Percentiles rank a stretch among this genome's conserved stretches.
Conservation (phyloP, 2,329 filamentous ascomycete genomes). For the Penicillium sp. region DNA sequence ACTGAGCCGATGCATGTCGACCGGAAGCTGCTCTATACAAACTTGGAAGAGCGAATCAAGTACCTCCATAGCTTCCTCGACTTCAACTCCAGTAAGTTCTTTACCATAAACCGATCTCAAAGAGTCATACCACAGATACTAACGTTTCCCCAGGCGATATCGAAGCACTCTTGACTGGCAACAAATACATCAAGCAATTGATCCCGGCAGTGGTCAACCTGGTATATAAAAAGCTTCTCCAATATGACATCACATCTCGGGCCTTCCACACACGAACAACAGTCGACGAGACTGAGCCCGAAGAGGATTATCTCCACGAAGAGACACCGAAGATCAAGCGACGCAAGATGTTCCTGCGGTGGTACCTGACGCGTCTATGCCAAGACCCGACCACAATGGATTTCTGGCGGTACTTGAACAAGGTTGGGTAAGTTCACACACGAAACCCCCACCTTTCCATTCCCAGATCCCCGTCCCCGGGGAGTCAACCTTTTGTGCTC, state of each 20-base stretch:
- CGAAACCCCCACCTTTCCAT: too few species aligned
- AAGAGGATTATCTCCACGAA: constrained; percentile 64
- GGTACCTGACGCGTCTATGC: constrained; percentile 72
- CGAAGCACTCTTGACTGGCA: constrained; percentile 65
- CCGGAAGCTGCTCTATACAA: constrained; percentile 69
- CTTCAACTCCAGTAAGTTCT: constrained; percentile 64
- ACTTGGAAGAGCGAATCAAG: constrained; percentile 66
- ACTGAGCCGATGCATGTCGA: constrained; percentile 58
- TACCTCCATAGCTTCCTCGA: constrained; percentile 76
- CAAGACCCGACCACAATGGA: constrained; percentile 72
- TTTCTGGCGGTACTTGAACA: constrained; percentile 82
- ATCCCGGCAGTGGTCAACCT: constrained; percentile 82
- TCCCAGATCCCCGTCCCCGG: not conserved
- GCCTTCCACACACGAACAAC: constrained; percentile 65
- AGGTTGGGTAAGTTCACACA: constrained; percentile 63
- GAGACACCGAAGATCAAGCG: constrained; percentile 72
- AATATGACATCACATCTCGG: constrained; percentile 78
- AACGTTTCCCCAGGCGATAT: constrained; percentile 60
- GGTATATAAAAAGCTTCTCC: constrained; percentile 77
- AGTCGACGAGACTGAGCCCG: constrained; percentile 62
- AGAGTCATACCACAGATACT: not conserved
- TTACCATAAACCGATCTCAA: constrained; percentile 1
- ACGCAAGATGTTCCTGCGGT: constrained; percentile 74
- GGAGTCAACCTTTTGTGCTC: not conserved
- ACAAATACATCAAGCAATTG: constrained; percentile 77